phyloP scores from a whole-genome alignment of 257 asterid genomes.

The Capsicum chinense region DNA sequence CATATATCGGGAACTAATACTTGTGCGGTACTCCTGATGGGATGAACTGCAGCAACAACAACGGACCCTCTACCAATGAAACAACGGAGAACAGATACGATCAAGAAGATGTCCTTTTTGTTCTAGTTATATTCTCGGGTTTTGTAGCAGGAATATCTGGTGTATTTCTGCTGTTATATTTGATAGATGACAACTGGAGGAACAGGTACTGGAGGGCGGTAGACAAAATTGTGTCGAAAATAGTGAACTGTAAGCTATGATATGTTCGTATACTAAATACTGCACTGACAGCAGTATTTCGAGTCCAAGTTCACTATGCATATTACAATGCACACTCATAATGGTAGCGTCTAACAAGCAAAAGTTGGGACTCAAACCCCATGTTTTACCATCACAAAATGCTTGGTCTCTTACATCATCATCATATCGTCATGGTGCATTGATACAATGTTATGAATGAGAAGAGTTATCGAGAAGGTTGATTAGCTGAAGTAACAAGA shows the following conservation, averaged over 20 bases:
- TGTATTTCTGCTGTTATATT: background rate
- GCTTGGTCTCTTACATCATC: background rate
- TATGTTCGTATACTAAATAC: background rate
- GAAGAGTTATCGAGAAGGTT: too few relatives aligned
- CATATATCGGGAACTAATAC: conserved; percentile 27
- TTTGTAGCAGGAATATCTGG: conserved; percentile 21
- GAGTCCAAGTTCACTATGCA: background rate
- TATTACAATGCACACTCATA: background rate
- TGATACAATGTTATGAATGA: too few relatives aligned
- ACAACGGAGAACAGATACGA: conserved; percentile 13
- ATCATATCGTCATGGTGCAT: background rate
- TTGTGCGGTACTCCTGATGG: conserved; percentile 30
- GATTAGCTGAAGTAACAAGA: too few relatives aligned
- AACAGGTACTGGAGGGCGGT: conserved; percentile 29
- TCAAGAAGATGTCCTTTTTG: background rate
- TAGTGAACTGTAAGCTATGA: background rate
- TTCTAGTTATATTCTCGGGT: conserved; percentile 22
- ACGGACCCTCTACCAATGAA: background rate
- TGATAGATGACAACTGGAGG: conserved; percentile 29
- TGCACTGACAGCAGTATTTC: background rate
- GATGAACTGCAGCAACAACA: conserved; percentile 13
- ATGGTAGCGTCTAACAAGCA: background rate
- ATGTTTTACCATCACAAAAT: background rate
- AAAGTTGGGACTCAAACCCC: background rate
- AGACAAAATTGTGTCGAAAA: conserved; percentile 30